These are phyloP conservation scores for Trichoderma sp. DNA, from an alignment of 2,329 filamentous ascomycete genomes.

Conservation along the genomic window DNA sequence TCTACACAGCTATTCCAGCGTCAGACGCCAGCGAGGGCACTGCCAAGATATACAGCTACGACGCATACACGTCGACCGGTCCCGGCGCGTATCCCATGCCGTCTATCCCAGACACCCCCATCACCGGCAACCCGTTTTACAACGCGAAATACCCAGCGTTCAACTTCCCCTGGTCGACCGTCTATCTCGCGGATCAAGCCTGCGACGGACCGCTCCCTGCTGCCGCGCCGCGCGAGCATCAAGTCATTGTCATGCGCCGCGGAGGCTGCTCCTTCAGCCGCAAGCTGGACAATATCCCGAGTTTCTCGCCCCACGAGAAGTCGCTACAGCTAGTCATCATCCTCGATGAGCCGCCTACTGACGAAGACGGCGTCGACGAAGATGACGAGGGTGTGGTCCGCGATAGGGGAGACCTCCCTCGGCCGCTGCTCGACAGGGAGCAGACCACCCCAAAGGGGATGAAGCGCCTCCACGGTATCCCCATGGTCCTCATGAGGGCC, in stretches of 20 bases:
- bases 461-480: constrained; percentile 67
- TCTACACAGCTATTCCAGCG: constrained; percentile 32
- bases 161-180: constrained; percentile 63
- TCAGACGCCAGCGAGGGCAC: constrained; percentile 28
- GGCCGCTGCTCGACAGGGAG: constrained; percentile 71
- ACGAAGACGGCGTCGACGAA: constrained; percentile 45
- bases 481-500: constrained; percentile 80
- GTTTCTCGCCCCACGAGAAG: constrained; percentile 59
- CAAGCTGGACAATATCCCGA: constrained; percentile 83
- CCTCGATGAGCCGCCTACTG: constrained; percentile 44
- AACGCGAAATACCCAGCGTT: constrained; percentile 36
- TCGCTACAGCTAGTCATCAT: constrained; percentile 80
- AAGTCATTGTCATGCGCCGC: constrained; percentile 78
- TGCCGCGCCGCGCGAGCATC: constrained; percentile 55
- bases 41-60: constrained; percentile 47
- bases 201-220: constrained; percentile 60
- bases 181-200: constrained; percentile 69
- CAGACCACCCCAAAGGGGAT: constrained; percentile 72
- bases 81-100: constrained; percentile 68
- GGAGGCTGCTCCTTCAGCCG: constrained; percentile 81
- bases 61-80: constrained; percentile 54
- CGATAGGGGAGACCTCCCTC: constrained; percentile 37
- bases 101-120: constrained; percentile 57
- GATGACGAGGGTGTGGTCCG: constrained; percentile 34
- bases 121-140: constrained; percentile 43